phyloP scores from a whole-genome alignment of 2,329 filamentous ascomycete species.

The Leptodontidium sp. region DNA sequence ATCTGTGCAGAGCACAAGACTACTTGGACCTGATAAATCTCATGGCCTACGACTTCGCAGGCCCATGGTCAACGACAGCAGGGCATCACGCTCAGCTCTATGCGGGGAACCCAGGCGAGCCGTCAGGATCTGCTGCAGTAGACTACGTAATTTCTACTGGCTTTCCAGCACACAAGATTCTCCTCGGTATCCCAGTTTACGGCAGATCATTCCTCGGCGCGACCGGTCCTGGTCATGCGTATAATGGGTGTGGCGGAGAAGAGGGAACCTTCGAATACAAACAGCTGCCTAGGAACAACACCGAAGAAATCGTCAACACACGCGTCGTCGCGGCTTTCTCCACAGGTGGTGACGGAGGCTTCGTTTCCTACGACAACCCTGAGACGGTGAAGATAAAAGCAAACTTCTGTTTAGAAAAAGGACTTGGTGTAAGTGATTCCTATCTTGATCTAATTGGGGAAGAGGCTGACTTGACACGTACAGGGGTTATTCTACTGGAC shows the following conservation, averaged over 20 bases:
- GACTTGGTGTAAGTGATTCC: conserved; percentile 62
- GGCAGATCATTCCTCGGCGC: conserved; percentile 78
- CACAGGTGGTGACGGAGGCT: conserved; percentile 76
- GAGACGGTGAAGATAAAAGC: conserved; percentile 81
- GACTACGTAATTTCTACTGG: conserved; percentile 70
- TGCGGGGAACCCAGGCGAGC: conserved; percentile 61
- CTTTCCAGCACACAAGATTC: conserved; percentile 74
- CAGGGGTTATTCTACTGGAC: conserved; percentile 85
- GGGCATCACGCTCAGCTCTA: conserved; percentile 83
- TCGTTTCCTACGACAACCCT: conserved; percentile 82
- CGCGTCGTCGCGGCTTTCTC: conserved; percentile 75
- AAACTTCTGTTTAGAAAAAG: conserved; percentile 73
- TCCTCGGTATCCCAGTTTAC: conserved; percentile 79
- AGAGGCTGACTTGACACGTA: conserved; percentile 18
- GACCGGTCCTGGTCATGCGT: conserved; percentile 69
- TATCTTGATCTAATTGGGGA: not conserved
- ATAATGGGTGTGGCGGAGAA: conserved; percentile 62
- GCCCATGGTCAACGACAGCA: conserved; percentile 70
- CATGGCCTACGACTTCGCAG: conserved; percentile 82
- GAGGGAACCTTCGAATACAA: conserved; percentile 79
- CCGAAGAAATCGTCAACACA: conserved; percentile 74
- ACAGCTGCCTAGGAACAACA: conserved; percentile 67
- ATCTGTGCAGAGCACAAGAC: conserved; percentile 66
- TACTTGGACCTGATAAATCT: conserved; percentile 81
- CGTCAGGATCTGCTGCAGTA: conserved; percentile 72